Percentiles rank a stretch among this genome's conserved stretches.
phyloP scores from a whole-genome alignment of 1,139 yeast genomes.

The Hansenula anomala region DNA sequence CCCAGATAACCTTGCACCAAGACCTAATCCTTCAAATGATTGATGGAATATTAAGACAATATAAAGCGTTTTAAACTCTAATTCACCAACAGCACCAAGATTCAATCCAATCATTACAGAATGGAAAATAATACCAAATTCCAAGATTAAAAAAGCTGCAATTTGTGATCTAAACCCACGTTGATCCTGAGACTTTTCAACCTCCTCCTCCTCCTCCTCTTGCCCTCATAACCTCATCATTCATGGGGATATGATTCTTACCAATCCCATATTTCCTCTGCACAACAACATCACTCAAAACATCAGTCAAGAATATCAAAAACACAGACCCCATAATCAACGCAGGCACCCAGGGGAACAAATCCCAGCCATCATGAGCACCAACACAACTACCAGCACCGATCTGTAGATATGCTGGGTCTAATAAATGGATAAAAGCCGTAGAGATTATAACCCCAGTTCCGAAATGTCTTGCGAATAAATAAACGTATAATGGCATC shows the following conservation, averaged over 20 bases:
- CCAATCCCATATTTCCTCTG: constrained; percentile 22
- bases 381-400: constrained; percentile 40
- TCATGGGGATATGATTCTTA: constrained; percentile 5
- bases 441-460: constrained; percentile 83
- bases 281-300: constrained; percentile 23
- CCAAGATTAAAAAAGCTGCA: constrained; percentile 50
- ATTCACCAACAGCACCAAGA: constrained; percentile 59
- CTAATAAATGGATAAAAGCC: constrained; percentile 69
- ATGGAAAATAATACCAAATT: constrained; percentile 68
- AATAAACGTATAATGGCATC: constrained; percentile 53
- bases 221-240: constrained; percentile 11
- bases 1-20: constrained; percentile 70
- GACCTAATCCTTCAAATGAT: constrained; percentile 78
- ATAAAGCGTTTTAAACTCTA: constrained; percentile 64
- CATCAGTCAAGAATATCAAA: constrained; percentile 23
- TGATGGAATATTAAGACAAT: constrained; percentile 78
- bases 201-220: neutral
- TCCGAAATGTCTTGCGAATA: constrained; percentile 70
- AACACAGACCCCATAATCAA: constrained; percentile 22
- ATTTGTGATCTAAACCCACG: constrained; percentile 26
- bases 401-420: constrained; percentile 52
- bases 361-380: constrained; percentile 25
- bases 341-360: constrained; percentile 25
- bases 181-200: neutral
- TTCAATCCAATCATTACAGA: constrained; percentile 66